Base-by-base conservation (phyloP, 2,329 filamentous ascomycete genomes). In the Clonostachys byssicola region DNA sequence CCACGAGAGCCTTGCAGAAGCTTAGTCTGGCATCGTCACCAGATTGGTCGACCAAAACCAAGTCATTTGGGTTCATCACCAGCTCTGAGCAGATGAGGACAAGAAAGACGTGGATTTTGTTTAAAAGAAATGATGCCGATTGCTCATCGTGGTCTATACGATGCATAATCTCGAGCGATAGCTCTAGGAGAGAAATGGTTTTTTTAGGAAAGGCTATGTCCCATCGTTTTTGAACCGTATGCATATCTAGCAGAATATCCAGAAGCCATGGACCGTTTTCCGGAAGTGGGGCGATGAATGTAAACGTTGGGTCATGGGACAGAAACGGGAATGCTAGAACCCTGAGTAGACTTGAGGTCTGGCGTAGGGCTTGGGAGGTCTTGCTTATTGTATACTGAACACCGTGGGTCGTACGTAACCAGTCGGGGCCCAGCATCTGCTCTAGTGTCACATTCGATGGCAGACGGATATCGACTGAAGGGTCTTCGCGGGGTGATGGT, bases 181-280 rank as follows among this genome's bases (percentile, higher is more conserved):
- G 9, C 23, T 30, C 23, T 30, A 30, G 23, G 23, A 30, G 23
- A 30, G 23, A 30, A 30, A 30, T 30, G 8, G 23, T 30, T 9
- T 30, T 30, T 10, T 30, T 30, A 10, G 23, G 23, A 30, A 56
- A 54, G 42, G 55, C 36, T 38, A 57, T 46, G 36, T 64, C 62
- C 63, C 72, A 69, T 51, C 61, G 60, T 33, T 62, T 65, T 48
- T 72, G 69, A 12, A 65, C 57, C 17, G 64, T 56, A 44, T 70
- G 65, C 33, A 79, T 57, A 40, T 70, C 65, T 35, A 73, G 63
- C 51, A 73, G 61, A 7, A 67, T 66, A 54, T 81, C 78, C 49
- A 79, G 59, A 12, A 80, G 59, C 76, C 75, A 80, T 12, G 71
- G 66, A 1, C 67, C 58, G 48, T 65, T 65, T 50, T 73, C 72